Conservation (phyloP, 768 basidiomycete genomes). For the Amanita brunnescens region DNA sequence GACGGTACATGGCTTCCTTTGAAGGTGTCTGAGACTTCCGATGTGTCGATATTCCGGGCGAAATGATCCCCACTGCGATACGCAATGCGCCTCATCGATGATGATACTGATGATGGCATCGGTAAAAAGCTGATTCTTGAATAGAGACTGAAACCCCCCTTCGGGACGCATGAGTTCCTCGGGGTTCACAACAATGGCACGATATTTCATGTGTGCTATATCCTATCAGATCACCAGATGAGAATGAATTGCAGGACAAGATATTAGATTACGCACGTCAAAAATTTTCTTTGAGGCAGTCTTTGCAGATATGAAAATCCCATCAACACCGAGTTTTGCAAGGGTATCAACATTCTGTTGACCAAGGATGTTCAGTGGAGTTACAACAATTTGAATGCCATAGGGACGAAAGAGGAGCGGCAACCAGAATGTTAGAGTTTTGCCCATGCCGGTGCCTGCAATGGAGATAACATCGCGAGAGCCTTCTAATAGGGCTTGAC, state of each 20-base stretch:
- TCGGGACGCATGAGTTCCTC: slow-evolving; percentile 14
- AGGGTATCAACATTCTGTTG: too few species aligned
- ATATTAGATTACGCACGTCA: slow-evolving; percentile 7
- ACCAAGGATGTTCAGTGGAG: slow-evolving; percentile 20
- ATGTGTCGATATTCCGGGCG: slow-evolving; percentile 17
- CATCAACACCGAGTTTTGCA: too few species aligned
- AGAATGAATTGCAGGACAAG: background rate
- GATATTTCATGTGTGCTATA: slow-evolving; percentile 13
- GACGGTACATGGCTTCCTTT: background rate
- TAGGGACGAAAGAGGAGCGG: slow-evolving; percentile 16
- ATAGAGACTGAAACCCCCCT: slow-evolving; percentile 5
- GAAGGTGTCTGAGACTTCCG: slow-evolving; percentile 6
- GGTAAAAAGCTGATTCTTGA: slow-evolving; percentile 13
- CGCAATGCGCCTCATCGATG: slow-evolving; percentile 25
- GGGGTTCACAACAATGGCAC: slow-evolving; percentile 16
- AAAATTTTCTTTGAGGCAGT: slow-evolving; percentile 13
- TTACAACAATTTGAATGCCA: too few species aligned
- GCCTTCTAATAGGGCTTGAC: slow-evolving; percentile 12
- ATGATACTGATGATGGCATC: slow-evolving; percentile 16
- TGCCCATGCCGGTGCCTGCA: too few species aligned
- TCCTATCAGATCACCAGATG: slow-evolving; percentile 8
- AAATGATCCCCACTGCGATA: slow-evolving; percentile 22
- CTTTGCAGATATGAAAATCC: too few species aligned
- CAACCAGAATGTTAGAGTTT: slow-evolving; percentile 24
- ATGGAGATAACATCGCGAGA: slow-evolving; percentile 17